Evolutionary conservation across 805 yeast genomes (phyloP).

Genomic region (Saturnispora bothae): DNA sequence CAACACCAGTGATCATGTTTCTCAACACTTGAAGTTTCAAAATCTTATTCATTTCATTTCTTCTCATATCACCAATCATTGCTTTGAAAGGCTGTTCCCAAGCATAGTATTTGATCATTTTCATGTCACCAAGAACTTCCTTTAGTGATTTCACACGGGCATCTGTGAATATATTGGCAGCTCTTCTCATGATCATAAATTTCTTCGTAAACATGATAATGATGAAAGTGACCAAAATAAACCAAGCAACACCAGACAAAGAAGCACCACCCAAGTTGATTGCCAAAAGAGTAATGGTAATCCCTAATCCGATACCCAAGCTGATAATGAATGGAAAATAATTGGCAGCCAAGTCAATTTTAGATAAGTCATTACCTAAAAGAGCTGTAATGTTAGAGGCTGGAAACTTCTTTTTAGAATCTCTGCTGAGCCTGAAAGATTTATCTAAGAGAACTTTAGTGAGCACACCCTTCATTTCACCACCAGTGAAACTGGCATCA

Average conservation of each 20-base stretch:
- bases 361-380: slow-evolving; percentile 71
- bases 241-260: slow-evolving; percentile 55
- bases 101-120: slow-evolving; percentile 76
- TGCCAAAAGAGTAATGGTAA: slow-evolving; percentile 54
- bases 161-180: slow-evolving; percentile 62
- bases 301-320: slow-evolving; percentile 53
- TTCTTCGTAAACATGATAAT: slow-evolving; percentile 39
- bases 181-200: slow-evolving; percentile 44
- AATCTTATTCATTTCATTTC: slow-evolving; percentile 50
- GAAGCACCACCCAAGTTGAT: slow-evolving; percentile 65
- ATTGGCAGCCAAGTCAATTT: slow-evolving; percentile 68
- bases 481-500: slow-evolving; percentile 52
- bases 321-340: slow-evolving; percentile 55
- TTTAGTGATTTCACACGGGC: slow-evolving; percentile 63
- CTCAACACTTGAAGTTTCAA: slow-evolving; percentile 55
- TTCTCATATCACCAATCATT: slow-evolving; percentile 45
- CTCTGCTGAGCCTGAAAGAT: slow-evolving; percentile 48
- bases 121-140: slow-evolving; percentile 70
- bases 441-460: slow-evolving; percentile 64
- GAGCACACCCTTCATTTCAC: slow-evolving; percentile 56
- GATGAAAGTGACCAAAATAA: slow-evolving; percentile 38
- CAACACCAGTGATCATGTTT: slow-evolving; percentile 51
- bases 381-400: slow-evolving; percentile 64
- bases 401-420: slow-evolving; percentile 50
- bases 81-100: slow-evolving; percentile 79